Evolutionary conservation across 2,329 filamentous ascomycete genomes (phyloP).

Genomic region (Pezicula carpinea): DNA sequence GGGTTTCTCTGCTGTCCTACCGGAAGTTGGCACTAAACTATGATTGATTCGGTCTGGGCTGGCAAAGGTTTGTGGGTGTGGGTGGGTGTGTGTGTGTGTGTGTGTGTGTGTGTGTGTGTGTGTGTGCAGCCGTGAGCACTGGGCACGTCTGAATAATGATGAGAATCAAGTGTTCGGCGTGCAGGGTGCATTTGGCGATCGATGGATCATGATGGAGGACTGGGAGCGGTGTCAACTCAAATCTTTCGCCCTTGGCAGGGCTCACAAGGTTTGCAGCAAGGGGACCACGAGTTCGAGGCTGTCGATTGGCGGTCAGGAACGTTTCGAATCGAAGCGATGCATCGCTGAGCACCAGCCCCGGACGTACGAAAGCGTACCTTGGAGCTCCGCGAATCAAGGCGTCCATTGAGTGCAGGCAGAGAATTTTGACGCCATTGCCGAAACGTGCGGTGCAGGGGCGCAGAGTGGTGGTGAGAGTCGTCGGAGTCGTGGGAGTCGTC

Average conservation of each 20-base stretch:
- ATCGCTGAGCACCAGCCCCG: conserved; percentile 10
- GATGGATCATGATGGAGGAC: too few relatives aligned
- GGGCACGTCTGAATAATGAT: too few relatives aligned
- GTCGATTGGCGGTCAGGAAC: neutral
- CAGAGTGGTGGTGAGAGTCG: conserved; percentile 2
- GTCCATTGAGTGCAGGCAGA: neutral
- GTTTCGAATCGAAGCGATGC: conserved; percentile 3
- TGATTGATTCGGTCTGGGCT: conserved; percentile 8
- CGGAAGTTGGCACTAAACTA: conserved; percentile 1
- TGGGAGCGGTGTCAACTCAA: too few relatives aligned
- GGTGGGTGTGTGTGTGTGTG: too few relatives aligned
- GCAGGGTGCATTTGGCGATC: too few relatives aligned
- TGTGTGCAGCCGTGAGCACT: neutral
- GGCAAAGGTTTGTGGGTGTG: neutral
- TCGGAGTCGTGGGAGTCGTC: conserved; percentile 1
- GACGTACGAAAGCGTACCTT: too few relatives aligned
- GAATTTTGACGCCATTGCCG: conserved; percentile 15
- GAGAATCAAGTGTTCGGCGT: too few relatives aligned
- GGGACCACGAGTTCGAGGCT: too few relatives aligned
- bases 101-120: neutral
- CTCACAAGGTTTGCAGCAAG: too few relatives aligned
- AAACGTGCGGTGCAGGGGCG: conserved; percentile 7
- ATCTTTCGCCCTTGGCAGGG: too few relatives aligned
- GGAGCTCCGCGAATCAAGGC: neutral
- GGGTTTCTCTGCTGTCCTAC: too few relatives aligned